phyloP scores from a whole-genome alignment of 805 yeast genomes.

The Ogataea kodamae region DNA sequence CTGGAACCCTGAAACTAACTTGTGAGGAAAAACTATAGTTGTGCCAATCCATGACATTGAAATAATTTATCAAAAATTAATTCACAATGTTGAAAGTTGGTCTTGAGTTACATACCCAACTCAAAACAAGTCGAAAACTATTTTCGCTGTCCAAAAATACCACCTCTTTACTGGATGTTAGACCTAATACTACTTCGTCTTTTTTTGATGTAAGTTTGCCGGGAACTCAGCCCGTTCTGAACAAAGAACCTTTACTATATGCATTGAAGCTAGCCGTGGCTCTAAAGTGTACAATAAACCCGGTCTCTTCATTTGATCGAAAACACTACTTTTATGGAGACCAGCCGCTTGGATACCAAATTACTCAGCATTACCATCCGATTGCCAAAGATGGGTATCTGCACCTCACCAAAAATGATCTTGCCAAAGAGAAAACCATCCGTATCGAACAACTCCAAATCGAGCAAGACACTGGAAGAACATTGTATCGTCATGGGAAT shows the following conservation, averaged over 20 bases:
- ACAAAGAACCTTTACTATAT: constrained; percentile 64
- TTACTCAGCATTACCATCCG: constrained; percentile 85
- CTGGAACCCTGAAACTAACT: constrained; percentile 14
- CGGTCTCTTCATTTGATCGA: constrained; percentile 72
- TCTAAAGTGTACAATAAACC: constrained; percentile 54
- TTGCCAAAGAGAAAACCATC: constrained; percentile 43
- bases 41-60: constrained; percentile 11
- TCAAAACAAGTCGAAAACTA: constrained; percentile 68
- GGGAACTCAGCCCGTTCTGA: constrained; percentile 84
- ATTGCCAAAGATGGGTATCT: constrained; percentile 67
- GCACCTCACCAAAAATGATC: constrained; percentile 47
- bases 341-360: constrained; percentile 94
- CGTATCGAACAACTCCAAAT: constrained; percentile 78
- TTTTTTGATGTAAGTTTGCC: constrained; percentile 85
- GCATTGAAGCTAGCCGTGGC: constrained; percentile 76
- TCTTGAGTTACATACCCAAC: constrained; percentile 88
- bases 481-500: constrained; percentile 49
- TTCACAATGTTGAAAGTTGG: constrained; percentile 63
- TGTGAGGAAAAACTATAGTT: constrained; percentile 12
- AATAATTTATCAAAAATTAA: constrained; percentile 1
- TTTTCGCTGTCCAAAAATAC: constrained; percentile 61
- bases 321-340: constrained; percentile 96
- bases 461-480: constrained; percentile 93
- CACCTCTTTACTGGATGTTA: constrained; percentile 38
- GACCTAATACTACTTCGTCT: constrained; percentile 69